A percentile compares a stretch with the other conserved stretches of the same genome.
These are phyloP conservation scores for Corylus avellana DNA, from an alignment of 306 rosid genomes.

Conservation along the genomic window DNA sequence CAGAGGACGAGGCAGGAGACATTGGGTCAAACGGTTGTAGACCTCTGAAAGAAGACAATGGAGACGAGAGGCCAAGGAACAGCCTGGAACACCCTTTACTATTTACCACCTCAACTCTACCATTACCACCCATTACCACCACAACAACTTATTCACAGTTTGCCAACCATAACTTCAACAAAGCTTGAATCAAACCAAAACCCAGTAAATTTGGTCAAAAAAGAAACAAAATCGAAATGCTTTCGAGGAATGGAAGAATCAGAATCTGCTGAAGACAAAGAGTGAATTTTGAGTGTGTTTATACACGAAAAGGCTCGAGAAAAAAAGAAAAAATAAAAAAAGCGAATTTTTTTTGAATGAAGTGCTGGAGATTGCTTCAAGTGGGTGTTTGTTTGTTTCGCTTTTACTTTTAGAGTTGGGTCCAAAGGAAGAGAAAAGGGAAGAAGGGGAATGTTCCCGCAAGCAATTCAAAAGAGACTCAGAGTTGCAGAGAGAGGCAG, in stretches of 20 bases:
- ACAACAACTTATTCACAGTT: slow-evolving; percentile 23
- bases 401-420: background rate
- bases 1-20: slow-evolving; percentile 72
- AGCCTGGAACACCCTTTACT: slow-evolving; percentile 83
- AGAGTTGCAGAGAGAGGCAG: slow-evolving; percentile 1
- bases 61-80: slow-evolving; percentile 57
- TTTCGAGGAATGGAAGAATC: slow-evolving; percentile 16
- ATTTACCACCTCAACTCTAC: slow-evolving; percentile 72
- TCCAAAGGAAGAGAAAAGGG: slow-evolving; percentile 5
- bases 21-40: slow-evolving; percentile 54
- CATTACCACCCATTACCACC: slow-evolving; percentile 53
- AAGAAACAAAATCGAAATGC: slow-evolving; percentile 5
- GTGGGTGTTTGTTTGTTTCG: background rate
- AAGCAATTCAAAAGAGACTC: slow-evolving; percentile 7
- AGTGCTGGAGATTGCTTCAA: slow-evolving; percentile 21
- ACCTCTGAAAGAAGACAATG: slow-evolving; percentile 54
- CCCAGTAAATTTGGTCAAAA: too few relatives aligned
- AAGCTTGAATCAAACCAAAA: slow-evolving; percentile 22
- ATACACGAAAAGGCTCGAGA: slow-evolving; percentile 28
- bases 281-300: slow-evolving; percentile 37
- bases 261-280: slow-evolving; percentile 29
- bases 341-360: slow-evolving; percentile 49
- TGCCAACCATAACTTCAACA: background rate
- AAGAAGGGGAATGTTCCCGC: slow-evolving; percentile 7
- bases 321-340: background rate